Evolutionary conservation across 495 filamentous ascomycete species (phyloP).

Genomic region (Penicillium dipodomyicola): DNA sequence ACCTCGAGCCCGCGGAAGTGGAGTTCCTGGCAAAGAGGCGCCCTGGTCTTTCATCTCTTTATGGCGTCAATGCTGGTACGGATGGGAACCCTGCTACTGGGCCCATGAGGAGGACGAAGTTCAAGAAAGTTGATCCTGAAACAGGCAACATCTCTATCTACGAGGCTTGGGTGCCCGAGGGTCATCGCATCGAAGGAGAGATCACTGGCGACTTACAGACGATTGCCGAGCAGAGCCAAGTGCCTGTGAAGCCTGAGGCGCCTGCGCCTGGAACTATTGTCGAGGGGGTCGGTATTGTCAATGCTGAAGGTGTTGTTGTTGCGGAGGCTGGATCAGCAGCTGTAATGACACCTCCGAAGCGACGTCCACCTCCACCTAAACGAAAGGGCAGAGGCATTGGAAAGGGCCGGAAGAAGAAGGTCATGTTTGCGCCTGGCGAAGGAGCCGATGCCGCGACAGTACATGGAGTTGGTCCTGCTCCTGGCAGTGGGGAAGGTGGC

Average conservation of each 20-base stretch:
- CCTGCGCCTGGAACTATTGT: conserved; percentile 58
- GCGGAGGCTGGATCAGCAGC: conserved; percentile 47
- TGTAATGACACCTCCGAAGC: conserved; percentile 47
- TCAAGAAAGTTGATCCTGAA: conserved; percentile 70
- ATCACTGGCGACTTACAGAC: conserved; percentile 56
- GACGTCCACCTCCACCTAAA: conserved; percentile 72
- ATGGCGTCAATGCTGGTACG: conserved; percentile 46
- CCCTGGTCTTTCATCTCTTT: conserved; percentile 63
- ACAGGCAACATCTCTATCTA: conserved; percentile 74
- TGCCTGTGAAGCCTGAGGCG: conserved; percentile 43
- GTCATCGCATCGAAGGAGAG: conserved; percentile 78
- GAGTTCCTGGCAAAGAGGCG: conserved; percentile 87
- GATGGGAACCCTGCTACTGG: conserved; percentile 42
- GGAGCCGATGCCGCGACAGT: conserved; percentile 38
- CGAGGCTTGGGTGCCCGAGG: conserved; percentile 76
- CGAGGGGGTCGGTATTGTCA: conserved; percentile 60
- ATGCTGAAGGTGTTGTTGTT: conserved; percentile 60
- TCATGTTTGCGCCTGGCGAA: conserved; percentile 50
- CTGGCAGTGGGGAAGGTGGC: conserved; percentile 19
- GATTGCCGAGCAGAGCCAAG: conserved; percentile 30
- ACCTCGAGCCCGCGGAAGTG: conserved; percentile 68
- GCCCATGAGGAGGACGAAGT: conserved; percentile 69
- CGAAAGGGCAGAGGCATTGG: conserved; percentile 69
- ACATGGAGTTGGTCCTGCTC: conserved; percentile 33
- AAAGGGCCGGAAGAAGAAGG: conserved; percentile 66